Evolutionary conservation across 2,329 filamentous ascomycete species (phyloP).

Genomic region (Fonsecaea multimorphosa): DNA sequence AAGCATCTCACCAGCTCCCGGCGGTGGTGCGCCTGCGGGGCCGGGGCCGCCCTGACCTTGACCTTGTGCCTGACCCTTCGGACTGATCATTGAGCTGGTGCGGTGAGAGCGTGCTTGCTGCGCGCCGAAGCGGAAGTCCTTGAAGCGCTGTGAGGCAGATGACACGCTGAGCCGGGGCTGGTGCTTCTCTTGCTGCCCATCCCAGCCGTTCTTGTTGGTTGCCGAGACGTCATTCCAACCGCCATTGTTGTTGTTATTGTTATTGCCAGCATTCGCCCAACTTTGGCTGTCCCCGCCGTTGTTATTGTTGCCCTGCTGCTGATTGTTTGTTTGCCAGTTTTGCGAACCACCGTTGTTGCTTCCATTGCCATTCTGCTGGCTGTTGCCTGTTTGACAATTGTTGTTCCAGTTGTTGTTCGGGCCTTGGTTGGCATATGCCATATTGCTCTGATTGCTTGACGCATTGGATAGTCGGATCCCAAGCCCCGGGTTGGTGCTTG

Average conservation of each 20-base stretch:
- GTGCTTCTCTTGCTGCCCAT: constrained; percentile 24
- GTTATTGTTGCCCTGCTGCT: neutral
- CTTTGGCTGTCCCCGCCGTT: constrained; percentile 1
- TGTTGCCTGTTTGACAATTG: neutral
- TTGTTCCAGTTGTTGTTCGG: constrained; percentile 11
- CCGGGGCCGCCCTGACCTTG: neutral
- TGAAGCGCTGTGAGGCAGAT: neutral
- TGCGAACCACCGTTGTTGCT: neutral
- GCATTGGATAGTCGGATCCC: constrained; percentile 17
- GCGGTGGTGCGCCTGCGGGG: neutral
- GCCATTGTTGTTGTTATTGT: constrained; percentile 5
- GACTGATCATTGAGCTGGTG: constrained; percentile 19
- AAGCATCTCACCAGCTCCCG: neutral
- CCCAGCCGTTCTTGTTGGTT: constrained; percentile 21
- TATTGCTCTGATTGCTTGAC: constrained; percentile 7
- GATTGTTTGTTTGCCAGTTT: constrained; percentile 11
- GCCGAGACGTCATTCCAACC: neutral
- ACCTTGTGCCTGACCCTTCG: neutral
- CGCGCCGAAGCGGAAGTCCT: neutral
- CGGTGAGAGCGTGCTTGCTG: neutral
- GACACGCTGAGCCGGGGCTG: neutral
- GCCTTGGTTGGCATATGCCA: neutral
- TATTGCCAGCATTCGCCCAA: neutral
- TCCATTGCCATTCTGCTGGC: neutral
- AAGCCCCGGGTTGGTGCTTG: constrained; percentile 17